phyloP scores from a whole-genome alignment of 2,329 filamentous ascomycete genomes.

The Plectosphaerella plurivora region DNA sequence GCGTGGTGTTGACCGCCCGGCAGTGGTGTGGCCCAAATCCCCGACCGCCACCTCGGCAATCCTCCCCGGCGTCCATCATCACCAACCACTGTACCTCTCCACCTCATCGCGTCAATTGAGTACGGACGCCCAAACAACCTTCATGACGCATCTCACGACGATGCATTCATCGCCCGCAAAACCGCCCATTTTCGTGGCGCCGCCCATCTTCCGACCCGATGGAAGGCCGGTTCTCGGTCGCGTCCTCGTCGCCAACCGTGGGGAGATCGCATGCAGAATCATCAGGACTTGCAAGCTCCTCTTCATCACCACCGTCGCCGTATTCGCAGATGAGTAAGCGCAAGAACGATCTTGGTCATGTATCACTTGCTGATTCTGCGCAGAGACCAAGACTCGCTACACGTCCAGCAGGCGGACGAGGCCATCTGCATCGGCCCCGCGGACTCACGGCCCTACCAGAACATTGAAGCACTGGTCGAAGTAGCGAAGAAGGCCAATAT shows the following conservation, averaged over 20 bases:
- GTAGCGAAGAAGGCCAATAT: conserved; percentile 21
- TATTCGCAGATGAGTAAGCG: neutral
- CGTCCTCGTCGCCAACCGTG: conserved; percentile 17
- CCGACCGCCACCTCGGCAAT: no score
- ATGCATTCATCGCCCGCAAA: neutral
- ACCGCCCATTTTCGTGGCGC: neutral
- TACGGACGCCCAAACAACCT: no score
- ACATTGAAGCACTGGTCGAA: neutral
- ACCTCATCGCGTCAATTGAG: no score
- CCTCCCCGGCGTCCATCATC: no score
- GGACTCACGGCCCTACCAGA: neutral
- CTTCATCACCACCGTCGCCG: neutral
- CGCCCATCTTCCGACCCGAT: neutral
- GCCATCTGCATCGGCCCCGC: conserved; percentile 35
- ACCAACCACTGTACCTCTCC: no score
- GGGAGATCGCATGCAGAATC: conserved; percentile 16
- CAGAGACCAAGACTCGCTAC: conserved; percentile 45
- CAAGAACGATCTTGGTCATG: neutral
- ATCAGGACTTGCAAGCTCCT: conserved; percentile 12
- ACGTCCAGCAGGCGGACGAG: conserved; percentile 48
- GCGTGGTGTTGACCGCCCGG: no score
- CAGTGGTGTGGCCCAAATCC: no score
- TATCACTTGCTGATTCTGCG: neutral
- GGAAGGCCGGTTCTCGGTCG: neutral
- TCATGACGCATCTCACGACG: no score